These are phyloP conservation scores for Mycosarcoma mackinlayi DNA, from an alignment of 1,284 basidiomycete genomes.

Conservation along the genomic window DNA sequence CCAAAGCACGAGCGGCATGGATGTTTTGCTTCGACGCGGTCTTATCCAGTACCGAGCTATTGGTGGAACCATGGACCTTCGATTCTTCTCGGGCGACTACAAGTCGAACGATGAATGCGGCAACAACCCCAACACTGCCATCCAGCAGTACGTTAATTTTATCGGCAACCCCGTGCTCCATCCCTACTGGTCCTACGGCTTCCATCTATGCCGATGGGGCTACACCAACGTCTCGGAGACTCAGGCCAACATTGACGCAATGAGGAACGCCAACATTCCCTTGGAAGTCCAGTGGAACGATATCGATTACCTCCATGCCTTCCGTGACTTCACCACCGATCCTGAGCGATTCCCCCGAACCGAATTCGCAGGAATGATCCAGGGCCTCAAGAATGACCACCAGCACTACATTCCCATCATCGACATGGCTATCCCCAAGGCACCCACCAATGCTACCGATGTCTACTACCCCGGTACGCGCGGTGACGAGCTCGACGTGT, in stretches of 20 bases:
- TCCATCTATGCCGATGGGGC: conserved; percentile 60
- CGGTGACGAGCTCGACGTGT: conserved; percentile 52
- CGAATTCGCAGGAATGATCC: conserved; percentile 76
- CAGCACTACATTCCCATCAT: conserved; percentile 70
- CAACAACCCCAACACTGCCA: conserved; percentile 49
- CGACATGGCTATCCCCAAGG: conserved; percentile 62
- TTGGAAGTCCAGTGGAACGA: conserved; percentile 83
- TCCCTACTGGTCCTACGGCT: conserved; percentile 55
- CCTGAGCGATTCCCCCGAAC: conserved; percentile 75
- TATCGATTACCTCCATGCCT: conserved; percentile 76
- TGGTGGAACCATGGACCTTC: conserved; percentile 56
- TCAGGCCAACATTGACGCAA: conserved; percentile 37
- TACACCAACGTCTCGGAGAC: conserved; percentile 49
- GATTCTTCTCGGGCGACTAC: conserved; percentile 47
- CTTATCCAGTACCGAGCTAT: conserved; percentile 57
- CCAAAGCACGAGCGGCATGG: conserved; percentile 53
- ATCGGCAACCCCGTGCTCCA: conserved; percentile 47
- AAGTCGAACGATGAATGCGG: conserved; percentile 25
- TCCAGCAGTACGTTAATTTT: conserved; percentile 55
- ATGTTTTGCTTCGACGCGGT: conserved; percentile 45
- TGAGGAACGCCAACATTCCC: conserved; percentile 71
- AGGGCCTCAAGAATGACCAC: conserved; percentile 72
- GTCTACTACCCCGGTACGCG: conserved; percentile 46
- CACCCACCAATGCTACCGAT: conserved; percentile 69
- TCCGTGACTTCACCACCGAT: conserved; percentile 78